Base-by-base conservation (phyloP, 148 eudicot genomes). In the Persicaria tinctoria region DNA sequence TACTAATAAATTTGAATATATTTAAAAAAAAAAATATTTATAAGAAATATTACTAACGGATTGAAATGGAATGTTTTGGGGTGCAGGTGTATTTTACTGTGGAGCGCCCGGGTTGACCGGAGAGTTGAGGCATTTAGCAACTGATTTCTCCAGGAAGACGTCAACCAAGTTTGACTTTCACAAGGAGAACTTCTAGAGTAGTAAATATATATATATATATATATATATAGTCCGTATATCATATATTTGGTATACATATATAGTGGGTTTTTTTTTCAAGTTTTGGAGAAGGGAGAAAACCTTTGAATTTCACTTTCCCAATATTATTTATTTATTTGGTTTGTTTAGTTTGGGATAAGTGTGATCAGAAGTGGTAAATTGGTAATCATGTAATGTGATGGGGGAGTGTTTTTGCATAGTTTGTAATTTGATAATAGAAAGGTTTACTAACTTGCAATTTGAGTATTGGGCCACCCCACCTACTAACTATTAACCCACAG, bases 81-180 rank as follows among this genome's bases (percentile, higher is more conserved):
- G 48, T 72, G 78, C 84, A 83, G 88, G 88, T 8, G 88, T 85
- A 11, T 85, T 85, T 69, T 85, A 85, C 60, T 85, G 88, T 78
- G 88, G 88, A 51, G 86, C 86, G 62, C 84, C 84, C 0, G 84
- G 82, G 5, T 62, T 83, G 60, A 81, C 78, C 8, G 79, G 80
- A 7, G 79, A 83, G 41, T 72, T 85, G 56, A 83, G 77, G 56
- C 69, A 77, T 49, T 73, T 85, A 14, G 76, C 86, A 17, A 80
- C 46, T 2, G 84, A 80, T 9, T 85, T 83, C 69, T 83, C 88
- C 3, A 73, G 84, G 77, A 85, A 83, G 53, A 85, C 88, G 0
- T 6, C 75, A 9, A 85, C 86, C 18, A 83, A 83, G 75, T 85
- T 85, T 48, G 88, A 80, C 73, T 85, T 85, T 70, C 88, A 85